Evolutionary conservation across 306 rosid species (phyloP).

Genomic region (Malus fusca): DNA sequence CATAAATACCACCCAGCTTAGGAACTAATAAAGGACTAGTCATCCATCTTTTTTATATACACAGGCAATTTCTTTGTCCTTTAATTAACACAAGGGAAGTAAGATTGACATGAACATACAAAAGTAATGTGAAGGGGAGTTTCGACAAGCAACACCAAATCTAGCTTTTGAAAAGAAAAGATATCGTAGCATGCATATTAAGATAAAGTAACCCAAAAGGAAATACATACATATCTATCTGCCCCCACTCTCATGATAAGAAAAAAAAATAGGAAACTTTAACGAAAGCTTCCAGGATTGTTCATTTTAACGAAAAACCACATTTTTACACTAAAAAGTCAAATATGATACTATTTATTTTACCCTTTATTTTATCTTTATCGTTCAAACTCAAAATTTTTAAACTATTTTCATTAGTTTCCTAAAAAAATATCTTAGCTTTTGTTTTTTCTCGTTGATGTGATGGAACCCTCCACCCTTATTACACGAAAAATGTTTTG

Average conservation of each 20-base stretch:
- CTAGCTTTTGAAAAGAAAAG: not conserved
- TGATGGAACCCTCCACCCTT: not conserved
- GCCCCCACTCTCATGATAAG: too few species aligned
- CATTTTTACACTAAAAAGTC: too few species aligned
- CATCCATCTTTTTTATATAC: too few species aligned
- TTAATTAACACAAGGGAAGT: not conserved
- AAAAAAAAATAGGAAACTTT: too few species aligned
- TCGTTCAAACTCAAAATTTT: too few species aligned
- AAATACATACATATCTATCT: not conserved
- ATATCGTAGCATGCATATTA: not conserved
- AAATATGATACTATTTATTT: too few species aligned
- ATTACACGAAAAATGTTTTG: not conserved
- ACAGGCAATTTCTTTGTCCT: not conserved
- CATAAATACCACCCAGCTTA: not conserved
- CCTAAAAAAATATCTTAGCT: not conserved
- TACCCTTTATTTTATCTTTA: too few species aligned
- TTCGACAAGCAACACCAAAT: not conserved
- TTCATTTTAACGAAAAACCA: too few species aligned
- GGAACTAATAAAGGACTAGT: not conserved
- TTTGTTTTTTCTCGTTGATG: not conserved
- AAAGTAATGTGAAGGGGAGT: not conserved
- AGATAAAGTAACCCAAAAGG: not conserved
- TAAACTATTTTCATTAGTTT: too few species aligned
- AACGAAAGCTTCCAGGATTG: too few species aligned
- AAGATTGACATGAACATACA: not conserved